Evolutionary conservation across 2,329 filamentous ascomycete species (phyloP).

Genomic region (Aspergillus pseudotamarii): DNA sequence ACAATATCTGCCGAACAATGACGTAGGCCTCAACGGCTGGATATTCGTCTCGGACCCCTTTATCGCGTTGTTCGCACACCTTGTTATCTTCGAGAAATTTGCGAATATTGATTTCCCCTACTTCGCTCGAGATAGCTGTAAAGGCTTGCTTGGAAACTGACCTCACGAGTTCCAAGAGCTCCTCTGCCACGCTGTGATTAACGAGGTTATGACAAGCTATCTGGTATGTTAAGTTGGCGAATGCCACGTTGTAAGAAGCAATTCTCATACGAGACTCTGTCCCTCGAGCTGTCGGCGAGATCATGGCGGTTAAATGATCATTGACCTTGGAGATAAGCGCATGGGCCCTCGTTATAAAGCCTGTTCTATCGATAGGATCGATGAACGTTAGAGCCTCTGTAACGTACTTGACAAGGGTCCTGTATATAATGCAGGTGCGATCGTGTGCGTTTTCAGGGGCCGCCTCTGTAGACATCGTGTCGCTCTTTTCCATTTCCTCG

Average conservation of each 20-base stretch:
- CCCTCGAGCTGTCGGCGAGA: slow-evolving; percentile 19
- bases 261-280: slow-evolving; percentile 25
- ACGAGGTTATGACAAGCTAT: slow-evolving; percentile 39
- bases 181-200: slow-evolving; percentile 21
- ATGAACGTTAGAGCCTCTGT: slow-evolving; percentile 54
- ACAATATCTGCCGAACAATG: slow-evolving; percentile 49
- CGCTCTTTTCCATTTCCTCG: slow-evolving; percentile 22
- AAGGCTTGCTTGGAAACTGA: slow-evolving; percentile 41
- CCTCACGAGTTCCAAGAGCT: slow-evolving; percentile 36
- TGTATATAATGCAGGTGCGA: slow-evolving; percentile 27
- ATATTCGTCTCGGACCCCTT: slow-evolving; percentile 51
- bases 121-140: slow-evolving; percentile 32
- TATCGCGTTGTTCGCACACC: slow-evolving; percentile 44
- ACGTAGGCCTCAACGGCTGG: slow-evolving; percentile 51
- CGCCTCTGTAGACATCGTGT: slow-evolving; percentile 3
- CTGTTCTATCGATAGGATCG: slow-evolving; percentile 56
- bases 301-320: slow-evolving; percentile 32
- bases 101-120: slow-evolving; percentile 41
- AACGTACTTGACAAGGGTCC: slow-evolving; percentile 54
- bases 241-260: slow-evolving; percentile 36
- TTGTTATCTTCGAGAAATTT: slow-evolving; percentile 51
- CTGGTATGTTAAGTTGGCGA: slow-evolving; percentile 44
- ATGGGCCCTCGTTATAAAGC: slow-evolving; percentile 46
- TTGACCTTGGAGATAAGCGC: slow-evolving; percentile 43
- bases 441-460: slow-evolving; percentile 15